Evolutionary conservation across 2,329 filamentous ascomycete species (phyloP), one percentile per base, ranked within the genome.

Genomic region (Epichloe bromicola): DNA sequence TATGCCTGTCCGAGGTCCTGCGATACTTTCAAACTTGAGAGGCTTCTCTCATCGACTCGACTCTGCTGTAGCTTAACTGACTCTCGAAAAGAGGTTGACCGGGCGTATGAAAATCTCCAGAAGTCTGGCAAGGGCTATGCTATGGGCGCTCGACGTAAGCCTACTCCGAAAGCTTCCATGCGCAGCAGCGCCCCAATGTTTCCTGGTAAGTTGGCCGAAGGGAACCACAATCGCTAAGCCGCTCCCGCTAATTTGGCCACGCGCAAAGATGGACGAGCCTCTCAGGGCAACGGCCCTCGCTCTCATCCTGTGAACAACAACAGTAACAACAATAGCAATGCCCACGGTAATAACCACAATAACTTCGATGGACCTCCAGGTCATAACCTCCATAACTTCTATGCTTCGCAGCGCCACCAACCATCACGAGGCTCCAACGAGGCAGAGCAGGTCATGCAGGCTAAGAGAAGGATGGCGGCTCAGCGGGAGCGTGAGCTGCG

Each of bases 401-500:
- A 96, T 71, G 88, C 89, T 65, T 83, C 82, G 61, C 93, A 97
- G 74, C 86, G 91, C 65, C 93, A 94, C 71, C 88, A 91, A 72
- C 81, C 80, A 76, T 75, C 88, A 76, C 73, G 88, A 78, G 72
- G 90, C 79, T 80, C 80, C 65, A 83, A 79, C 76, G 93, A 97
- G 75, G 88, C 89, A 70, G 93, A 97, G 74, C 90, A 96, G 74
- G 88, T 96, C 82, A 88, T 95, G 79, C 93, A 97, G 82, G 90
- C 89, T 64, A 97, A 97, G 80, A 88, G 93, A 75, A 86, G 91
- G 77, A 94, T 97, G 88, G 93, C 93, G 65, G 93, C 93, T 69
- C 93, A 97, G 75, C 88, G 93, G 72, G 93, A 98, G 78, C 87
- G 91, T 72, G 93, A 98, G 76, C 84, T 98, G 71, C 88, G 93